A percentile compares a stretch with the other conserved stretches of the same genome.
phyloP scores from a whole-genome alignment of 331 rosid genomes.

The Prunus yedoensis region DNA sequence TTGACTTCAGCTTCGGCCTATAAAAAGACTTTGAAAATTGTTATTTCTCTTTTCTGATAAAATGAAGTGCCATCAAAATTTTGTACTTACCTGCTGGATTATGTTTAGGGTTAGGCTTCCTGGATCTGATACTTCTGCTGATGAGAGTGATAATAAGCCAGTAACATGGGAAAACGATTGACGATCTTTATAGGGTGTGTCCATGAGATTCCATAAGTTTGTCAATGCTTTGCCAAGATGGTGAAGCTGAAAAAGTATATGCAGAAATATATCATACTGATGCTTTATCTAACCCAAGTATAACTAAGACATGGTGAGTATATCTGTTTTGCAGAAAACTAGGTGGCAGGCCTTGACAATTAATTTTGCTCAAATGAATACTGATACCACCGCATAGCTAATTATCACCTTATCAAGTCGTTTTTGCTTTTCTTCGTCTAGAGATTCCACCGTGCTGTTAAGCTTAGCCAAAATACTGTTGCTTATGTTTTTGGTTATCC shows the following conservation, averaged over 20 bases:
- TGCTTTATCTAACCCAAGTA: not conserved
- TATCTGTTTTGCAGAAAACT: constrained; percentile 2
- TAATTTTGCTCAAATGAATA: constrained; percentile 6
- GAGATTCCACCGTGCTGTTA: constrained; percentile 65
- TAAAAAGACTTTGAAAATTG: constrained; percentile 26
- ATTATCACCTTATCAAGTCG: constrained; percentile 74
- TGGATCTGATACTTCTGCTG: constrained; percentile 65
- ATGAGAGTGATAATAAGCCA: constrained; percentile 55
- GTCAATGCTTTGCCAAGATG: constrained; percentile 74
- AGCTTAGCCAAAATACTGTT: constrained; percentile 69
- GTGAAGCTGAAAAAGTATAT: constrained; percentile 63
- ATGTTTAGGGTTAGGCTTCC: constrained; percentile 72
- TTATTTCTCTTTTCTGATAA: constrained; percentile 27
- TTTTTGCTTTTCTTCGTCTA: constrained; percentile 76
- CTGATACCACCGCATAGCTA: not conserved
- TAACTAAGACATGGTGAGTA: not conserved
- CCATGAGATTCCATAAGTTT: constrained; percentile 92
- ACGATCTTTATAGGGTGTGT: constrained; percentile 63
- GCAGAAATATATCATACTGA: constrained; percentile 13
- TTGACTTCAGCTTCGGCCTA: constrained; percentile 90
- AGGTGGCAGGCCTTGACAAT: constrained; percentile 7
- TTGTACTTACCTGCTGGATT: constrained; percentile 67
- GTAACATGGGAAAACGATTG: constrained; percentile 61
- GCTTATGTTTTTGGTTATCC: constrained; percentile 70
- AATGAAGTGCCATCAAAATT: constrained; percentile 20